phyloP scores from a whole-genome alignment of 2,329 filamentous ascomycete species.

The Cladophialophora exuberans region DNA sequence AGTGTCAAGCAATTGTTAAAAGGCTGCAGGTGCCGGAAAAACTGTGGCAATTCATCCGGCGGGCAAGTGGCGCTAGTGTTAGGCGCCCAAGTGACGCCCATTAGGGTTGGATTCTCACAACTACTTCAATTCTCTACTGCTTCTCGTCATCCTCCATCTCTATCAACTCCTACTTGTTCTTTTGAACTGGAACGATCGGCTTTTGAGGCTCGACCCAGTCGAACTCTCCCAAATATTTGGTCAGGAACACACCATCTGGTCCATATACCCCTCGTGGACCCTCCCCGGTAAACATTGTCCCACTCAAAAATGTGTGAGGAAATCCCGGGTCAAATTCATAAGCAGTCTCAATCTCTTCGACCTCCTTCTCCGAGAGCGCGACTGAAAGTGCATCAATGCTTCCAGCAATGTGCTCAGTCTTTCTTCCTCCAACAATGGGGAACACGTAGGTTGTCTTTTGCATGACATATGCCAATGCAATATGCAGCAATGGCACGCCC shows the following conservation, averaged over 20 bases:
- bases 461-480: constrained; percentile 56
- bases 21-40: too few species aligned
- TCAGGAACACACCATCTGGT: neutral
- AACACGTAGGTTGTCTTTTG: constrained; percentile 58
- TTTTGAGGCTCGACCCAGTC: neutral
- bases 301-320: constrained; percentile 39
- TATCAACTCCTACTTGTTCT: too few species aligned
- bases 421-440: constrained; percentile 58
- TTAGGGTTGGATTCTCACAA: too few species aligned
- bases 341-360: constrained; percentile 58
- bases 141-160: too few species aligned
- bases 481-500: constrained; percentile 5
- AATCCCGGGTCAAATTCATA: constrained; percentile 61
- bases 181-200: neutral
- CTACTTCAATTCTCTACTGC: too few species aligned
- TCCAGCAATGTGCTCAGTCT: constrained; percentile 55
- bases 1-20: too few species aligned
- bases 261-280: neutral
- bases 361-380: constrained; percentile 54
- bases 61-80: neutral
- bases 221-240: neutral
- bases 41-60: neutral
- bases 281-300: neutral
- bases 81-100: too few species aligned
- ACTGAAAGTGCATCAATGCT: constrained; percentile 61